phyloP scores from a whole-genome alignment of 1,284 basidiomycete species.

The Macrocybe sp. region DNA sequence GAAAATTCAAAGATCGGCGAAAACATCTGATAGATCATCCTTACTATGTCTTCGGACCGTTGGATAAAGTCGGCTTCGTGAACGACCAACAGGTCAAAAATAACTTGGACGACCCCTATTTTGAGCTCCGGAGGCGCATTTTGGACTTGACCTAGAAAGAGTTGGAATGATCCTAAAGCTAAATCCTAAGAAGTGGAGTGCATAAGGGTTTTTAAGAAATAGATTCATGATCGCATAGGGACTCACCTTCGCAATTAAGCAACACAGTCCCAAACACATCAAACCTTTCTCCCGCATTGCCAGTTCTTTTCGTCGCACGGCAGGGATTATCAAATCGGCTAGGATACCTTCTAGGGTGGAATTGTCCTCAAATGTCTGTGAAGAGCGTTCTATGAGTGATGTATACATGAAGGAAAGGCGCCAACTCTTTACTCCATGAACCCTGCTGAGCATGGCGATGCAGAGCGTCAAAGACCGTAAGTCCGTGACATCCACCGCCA shows the following conservation, averaged over 20 bases:
- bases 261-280: conserved; percentile 83
- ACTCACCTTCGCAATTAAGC: conserved; percentile 77
- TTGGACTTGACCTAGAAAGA: conserved; percentile 86
- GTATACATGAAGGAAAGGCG: conserved; percentile 21
- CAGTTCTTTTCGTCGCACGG: conserved; percentile 84
- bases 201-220: conserved; percentile 2
- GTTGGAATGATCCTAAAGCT: conserved; percentile 86
- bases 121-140: conserved; percentile 75
- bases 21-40: conserved; percentile 10
- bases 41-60: conserved; percentile 47
- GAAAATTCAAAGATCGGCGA: background rate
- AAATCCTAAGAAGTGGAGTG: conserved; percentile 55
- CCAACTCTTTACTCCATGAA: conserved; percentile 60
- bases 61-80: conserved; percentile 79
- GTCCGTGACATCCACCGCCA: conserved; percentile 67
- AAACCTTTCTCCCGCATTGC: conserved; percentile 84
- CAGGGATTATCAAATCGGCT: conserved; percentile 86
- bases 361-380: conserved; percentile 87
- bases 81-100: conserved; percentile 90
- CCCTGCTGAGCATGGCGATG: conserved; percentile 87
- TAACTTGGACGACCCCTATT: conserved; percentile 77
- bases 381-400: conserved; percentile 6
- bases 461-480: conserved; percentile 85
- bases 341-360: conserved; percentile 90
- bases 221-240: conserved; percentile 1